These are phyloP conservation scores for Pestalotiopsis sp. DNA, from an alignment of 2,329 filamentous ascomycete genomes.

Conservation along the genomic window DNA sequence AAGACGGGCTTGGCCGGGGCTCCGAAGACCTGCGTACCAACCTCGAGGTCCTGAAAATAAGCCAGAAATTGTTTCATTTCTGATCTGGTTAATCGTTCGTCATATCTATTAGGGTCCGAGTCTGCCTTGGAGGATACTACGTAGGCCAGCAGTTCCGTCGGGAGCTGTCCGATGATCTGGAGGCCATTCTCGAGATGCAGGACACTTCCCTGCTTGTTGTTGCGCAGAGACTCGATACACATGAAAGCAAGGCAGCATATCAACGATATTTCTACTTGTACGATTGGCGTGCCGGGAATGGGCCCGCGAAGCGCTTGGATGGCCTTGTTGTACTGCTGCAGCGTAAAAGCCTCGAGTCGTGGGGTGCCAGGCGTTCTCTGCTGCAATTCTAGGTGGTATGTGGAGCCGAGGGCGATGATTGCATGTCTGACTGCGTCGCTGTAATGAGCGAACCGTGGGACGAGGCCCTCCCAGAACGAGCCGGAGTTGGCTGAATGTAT, in stretches of 20 bases:
- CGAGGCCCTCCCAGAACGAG: conserved; percentile 31
- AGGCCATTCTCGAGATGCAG: conserved; percentile 31
- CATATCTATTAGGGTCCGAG: background rate
- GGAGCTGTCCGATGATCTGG: conserved; percentile 30
- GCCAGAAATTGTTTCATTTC: conserved; percentile 21
- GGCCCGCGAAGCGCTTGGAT: conserved; percentile 33
- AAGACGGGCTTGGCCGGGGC: background rate
- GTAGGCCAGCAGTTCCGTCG: conserved; percentile 18
- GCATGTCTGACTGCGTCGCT: conserved; percentile 34
- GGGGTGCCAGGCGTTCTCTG: conserved; percentile 17
- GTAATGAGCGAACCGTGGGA: conserved; percentile 30
- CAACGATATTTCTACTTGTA: conserved; percentile 28
- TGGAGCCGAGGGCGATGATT: conserved; percentile 34
- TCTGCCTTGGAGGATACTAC: background rate
- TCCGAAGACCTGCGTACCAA: conserved; percentile 13
- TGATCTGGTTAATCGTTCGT: conserved; percentile 15
- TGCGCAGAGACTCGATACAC: conserved; percentile 30
- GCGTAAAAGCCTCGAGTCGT: conserved; percentile 35
- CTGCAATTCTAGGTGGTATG: conserved; percentile 27
- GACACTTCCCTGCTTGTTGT: conserved; percentile 25
- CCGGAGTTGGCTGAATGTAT: conserved; percentile 29
- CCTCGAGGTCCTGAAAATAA: conserved; percentile 19
- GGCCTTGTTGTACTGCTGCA: conserved; percentile 40
- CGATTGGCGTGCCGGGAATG: conserved; percentile 21
- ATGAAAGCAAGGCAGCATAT: conserved; percentile 35